Conservation (phyloP, 169 alveolate species). For the Theileria equi region DNA sequence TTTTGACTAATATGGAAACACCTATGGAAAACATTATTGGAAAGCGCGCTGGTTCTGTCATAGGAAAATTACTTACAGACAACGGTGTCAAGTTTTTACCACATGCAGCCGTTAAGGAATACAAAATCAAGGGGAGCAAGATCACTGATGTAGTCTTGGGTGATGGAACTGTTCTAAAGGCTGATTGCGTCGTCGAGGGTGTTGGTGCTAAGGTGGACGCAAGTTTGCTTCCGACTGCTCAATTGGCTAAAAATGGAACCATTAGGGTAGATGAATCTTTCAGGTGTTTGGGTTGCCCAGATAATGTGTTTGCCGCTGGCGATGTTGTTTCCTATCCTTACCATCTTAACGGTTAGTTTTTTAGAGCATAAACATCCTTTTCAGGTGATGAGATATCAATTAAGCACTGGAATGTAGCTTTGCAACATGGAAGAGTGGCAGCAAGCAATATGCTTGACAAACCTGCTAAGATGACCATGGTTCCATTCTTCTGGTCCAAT, state of each 20-base stretch:
- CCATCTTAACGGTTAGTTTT: constrained; percentile 53
- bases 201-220: constrained; percentile 71
- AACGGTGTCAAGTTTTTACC: constrained; percentile 62
- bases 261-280: constrained; percentile 62
- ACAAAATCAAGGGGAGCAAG: constrained; percentile 38
- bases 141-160: constrained; percentile 66
- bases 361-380: neutral
- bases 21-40: constrained; percentile 69
- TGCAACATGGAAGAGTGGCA: constrained; percentile 79
- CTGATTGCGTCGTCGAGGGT: constrained; percentile 77
- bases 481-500: constrained; percentile 78
- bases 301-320: constrained; percentile 73
- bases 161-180: constrained; percentile 61
- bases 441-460: constrained; percentile 71
- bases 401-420: constrained; percentile 79
- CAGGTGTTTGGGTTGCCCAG: constrained; percentile 64
- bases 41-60: constrained; percentile 56
- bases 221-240: constrained; percentile 54
- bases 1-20: constrained; percentile 59
- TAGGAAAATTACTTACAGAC: constrained; percentile 57
- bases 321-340: constrained; percentile 74
- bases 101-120: constrained; percentile 39
- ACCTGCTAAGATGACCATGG: constrained; percentile 44
- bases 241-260: constrained; percentile 56
- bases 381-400: constrained; percentile 59